These are phyloP conservation scores for Cryphonectria naterciae DNA, from an alignment of 2,329 filamentous ascomycete species.

Conservation along the genomic window DNA sequence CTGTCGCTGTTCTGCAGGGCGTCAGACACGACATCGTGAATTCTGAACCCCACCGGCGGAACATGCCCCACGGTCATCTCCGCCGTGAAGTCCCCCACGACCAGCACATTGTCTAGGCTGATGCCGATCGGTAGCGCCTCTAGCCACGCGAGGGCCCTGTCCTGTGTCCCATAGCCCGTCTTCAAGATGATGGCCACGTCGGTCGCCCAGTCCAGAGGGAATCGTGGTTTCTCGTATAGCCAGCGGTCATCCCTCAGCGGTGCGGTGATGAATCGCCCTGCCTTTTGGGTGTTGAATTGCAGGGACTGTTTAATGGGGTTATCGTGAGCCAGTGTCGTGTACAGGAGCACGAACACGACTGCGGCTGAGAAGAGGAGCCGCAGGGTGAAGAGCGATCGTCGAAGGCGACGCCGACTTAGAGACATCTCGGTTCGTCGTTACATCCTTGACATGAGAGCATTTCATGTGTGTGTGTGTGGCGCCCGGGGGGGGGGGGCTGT, in stretches of 20 bases:
- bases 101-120: constrained; percentile 44
- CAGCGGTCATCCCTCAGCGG: constrained; percentile 44
- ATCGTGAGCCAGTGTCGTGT: constrained; percentile 37
- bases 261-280: constrained; percentile 36
- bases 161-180: constrained; percentile 60
- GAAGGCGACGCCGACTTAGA: constrained; percentile 16
- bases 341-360: constrained; percentile 27
- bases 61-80: constrained; percentile 33
- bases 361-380: constrained; percentile 14
- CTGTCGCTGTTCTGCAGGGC: constrained; percentile 35
- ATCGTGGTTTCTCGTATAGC: constrained; percentile 43
- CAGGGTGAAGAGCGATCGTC: constrained; percentile 16
- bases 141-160: constrained; percentile 51
- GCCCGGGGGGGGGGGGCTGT: too few species aligned
- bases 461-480: too few species aligned
- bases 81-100: constrained; percentile 57
- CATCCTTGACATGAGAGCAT: constrained; percentile 5
- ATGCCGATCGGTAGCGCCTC: constrained; percentile 46
- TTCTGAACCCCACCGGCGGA: constrained; percentile 31
- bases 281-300: constrained; percentile 33
- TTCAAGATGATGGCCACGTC: constrained; percentile 59
- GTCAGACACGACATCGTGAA: constrained; percentile 47
- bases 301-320: constrained; percentile 34
- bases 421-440: constrained; percentile 15
- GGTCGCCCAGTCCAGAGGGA: constrained; percentile 47